A percentile compares a stretch with the other conserved stretches of the same genome.
Evolutionary conservation across 371 early-diverging fungal genomes (phyloP).

Genomic region (Mortierella polycephala): DNA sequence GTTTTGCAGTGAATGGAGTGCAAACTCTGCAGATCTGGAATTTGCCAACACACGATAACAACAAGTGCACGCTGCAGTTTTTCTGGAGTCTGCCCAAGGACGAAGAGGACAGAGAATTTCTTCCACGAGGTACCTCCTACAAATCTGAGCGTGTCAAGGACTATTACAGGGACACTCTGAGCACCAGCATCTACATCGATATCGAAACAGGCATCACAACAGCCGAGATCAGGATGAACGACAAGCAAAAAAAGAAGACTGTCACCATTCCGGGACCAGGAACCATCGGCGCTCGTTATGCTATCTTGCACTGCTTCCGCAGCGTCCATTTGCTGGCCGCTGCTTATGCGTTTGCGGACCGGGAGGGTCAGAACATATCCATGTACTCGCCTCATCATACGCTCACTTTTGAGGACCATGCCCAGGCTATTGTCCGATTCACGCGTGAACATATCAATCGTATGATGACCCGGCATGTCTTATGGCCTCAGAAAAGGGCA

Average conservation of each 20-base stretch:
- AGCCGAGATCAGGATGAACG: constrained; percentile 41
- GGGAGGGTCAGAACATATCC: constrained; percentile 20
- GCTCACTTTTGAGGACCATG: constrained; percentile 50
- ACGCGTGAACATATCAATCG: constrained; percentile 51
- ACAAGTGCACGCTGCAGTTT: constrained; percentile 41
- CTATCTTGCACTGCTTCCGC: constrained; percentile 41
- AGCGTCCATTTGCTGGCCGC: constrained; percentile 46
- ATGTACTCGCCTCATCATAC: constrained; percentile 15
- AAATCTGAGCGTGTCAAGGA: constrained; percentile 31
- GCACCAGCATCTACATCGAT: constrained; percentile 28
- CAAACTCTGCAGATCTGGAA: constrained; percentile 53
- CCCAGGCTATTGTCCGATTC: constrained; percentile 42
- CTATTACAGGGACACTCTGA: constrained; percentile 28
- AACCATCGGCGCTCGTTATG: constrained; percentile 36
- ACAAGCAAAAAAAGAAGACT: constrained; percentile 23
- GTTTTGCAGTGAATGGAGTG: constrained; percentile 42
- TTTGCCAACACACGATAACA: constrained; percentile 35
- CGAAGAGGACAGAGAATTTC: constrained; percentile 20
- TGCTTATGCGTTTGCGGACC: constrained; percentile 24
- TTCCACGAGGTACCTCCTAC: constrained; percentile 11
- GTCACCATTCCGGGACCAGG: constrained; percentile 37
- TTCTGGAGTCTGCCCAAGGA: constrained; percentile 52
- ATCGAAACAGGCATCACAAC: constrained; percentile 18
- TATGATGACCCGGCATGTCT: constrained; percentile 38
- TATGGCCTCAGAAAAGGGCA: constrained; percentile 12